Base-by-base conservation (phyloP, 2,329 filamentous ascomycete species). In the Phaeoacremonium minimum region DNA sequence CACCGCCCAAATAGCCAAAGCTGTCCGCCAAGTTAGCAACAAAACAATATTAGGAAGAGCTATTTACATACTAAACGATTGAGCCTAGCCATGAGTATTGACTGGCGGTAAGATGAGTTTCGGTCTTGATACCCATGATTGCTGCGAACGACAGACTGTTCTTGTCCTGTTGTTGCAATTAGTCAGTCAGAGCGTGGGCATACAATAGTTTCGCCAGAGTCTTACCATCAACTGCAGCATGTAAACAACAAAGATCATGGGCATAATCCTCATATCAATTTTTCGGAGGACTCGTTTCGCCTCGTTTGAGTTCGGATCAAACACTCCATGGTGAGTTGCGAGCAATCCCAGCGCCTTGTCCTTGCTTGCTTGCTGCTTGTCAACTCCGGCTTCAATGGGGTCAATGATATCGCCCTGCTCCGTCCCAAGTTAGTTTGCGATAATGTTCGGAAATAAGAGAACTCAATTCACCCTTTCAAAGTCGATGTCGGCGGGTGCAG, bases 221-320 rank as follows among this genome's bases (percentile, higher is more conserved):
- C n/a, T n/a, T n/a, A n/a, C n/a, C 33, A 43, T 33, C 18, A 37
- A 28, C 19, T 18, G 15, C 18, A 43, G 18, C 3, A 40, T 13
- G 15, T 43, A 43, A 14, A 37, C 37, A 15, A 34, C 19, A 19
- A 41, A 34, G 5, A 43, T 6, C 22, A 43, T 32, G 15, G 41
- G 41, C 37, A 43, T 36, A n/a, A 41, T 37, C 11, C 30, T 29
- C 28, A 40, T 22, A 17, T 43, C 41, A 16, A 43, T 43, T 28
- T 43, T 43, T 6, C 41, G 37, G 6, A 41, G 35, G 15, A 43
- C 41, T 14, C 30, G 33, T 33, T 37, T 43, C 3, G 37, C 37
- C n/a, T 37, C 37, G 7, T 19, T 17, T 4, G 41, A 41, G 19
- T 41, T 28, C 12, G 37, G 41, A 20, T 43, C 41, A 16, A 43